Evolutionary conservation across 306 rosid genomes (phyloP).

Genomic region (Malus orientalis): DNA sequence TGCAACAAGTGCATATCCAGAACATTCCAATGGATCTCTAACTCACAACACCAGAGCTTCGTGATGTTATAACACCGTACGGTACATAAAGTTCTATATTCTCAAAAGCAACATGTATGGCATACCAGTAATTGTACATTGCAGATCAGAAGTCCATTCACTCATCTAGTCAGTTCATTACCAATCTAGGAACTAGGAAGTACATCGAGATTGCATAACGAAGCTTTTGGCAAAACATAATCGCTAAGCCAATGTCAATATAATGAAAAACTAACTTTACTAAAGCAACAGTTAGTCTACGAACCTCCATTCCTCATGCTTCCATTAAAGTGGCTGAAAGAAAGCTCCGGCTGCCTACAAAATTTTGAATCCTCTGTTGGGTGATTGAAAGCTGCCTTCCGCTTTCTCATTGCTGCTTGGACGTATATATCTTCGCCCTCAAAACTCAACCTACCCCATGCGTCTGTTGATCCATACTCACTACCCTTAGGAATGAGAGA

Average conservation of each 20-base stretch:
- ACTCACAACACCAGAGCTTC: background rate
- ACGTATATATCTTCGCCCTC: conserved; percentile 1
- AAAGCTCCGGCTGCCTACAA: conserved; percentile 31
- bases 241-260: conserved; percentile 6
- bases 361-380: conserved; percentile 12
- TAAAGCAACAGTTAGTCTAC: conserved; percentile 15
- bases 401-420: conserved; percentile 24
- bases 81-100: background rate
- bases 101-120: background rate
- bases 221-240: conserved; percentile 4
- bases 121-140: background rate
- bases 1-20: too few relatives aligned
- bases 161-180: conserved; percentile 9
- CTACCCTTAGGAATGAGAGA: conserved; percentile 10
- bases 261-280: conserved; percentile 5
- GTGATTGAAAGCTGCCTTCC: conserved; percentile 27
- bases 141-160: conserved; percentile 6
- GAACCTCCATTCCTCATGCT: conserved; percentile 26
- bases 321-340: conserved; percentile 6
- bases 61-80: too few relatives aligned
- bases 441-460: background rate
- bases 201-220: conserved; percentile 5
- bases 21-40: background rate
- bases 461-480: conserved; percentile 6
- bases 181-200: background rate